Conservation (phyloP, 1,139 yeast genomes). For the Suhomyces ambrosiae region DNA sequence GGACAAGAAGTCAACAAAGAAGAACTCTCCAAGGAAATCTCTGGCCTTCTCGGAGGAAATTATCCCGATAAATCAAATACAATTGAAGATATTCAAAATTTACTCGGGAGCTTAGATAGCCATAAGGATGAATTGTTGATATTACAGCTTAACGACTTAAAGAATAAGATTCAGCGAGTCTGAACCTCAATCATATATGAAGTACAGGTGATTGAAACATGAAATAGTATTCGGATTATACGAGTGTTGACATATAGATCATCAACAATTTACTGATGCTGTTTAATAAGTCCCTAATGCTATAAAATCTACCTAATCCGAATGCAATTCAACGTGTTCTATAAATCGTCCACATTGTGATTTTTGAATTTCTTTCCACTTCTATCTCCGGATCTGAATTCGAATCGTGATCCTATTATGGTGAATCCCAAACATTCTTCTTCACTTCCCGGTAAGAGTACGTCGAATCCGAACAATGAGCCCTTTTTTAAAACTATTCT, state of each 20-base stretch:
- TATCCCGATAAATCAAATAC: conserved; percentile 8
- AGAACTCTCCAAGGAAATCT: conserved; percentile 22
- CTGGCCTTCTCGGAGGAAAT: conserved; percentile 16
- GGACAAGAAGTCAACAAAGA: conserved; percentile 20
- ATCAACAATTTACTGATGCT: too few species aligned
- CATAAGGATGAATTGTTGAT: conserved; percentile 28
- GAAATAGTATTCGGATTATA: too few species aligned
- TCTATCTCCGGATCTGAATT: conserved; percentile 76
- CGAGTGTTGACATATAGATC: too few species aligned
- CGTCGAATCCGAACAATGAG: conserved; percentile 57
- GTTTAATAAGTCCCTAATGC: too few species aligned
- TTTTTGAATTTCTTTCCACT: conserved; percentile 85
- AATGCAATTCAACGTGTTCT: too few species aligned
- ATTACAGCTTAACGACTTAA: conserved; percentile 27
- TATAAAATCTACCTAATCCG: too few species aligned
- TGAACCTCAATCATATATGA: too few species aligned
- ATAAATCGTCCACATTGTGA: conserved; percentile 66
- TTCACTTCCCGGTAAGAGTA: conserved; percentile 34
- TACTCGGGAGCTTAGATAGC: conserved; percentile 20
- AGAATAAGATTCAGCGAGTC: conserved; percentile 12
- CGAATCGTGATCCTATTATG: conserved; percentile 78
- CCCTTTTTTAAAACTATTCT: conserved; percentile 63
- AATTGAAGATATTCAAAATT: conserved; percentile 17
- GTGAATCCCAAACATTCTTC: conserved; percentile 55
- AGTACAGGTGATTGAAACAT: too few species aligned